A percentile compares a stretch with the other conserved stretches of the same genome.
Conservation (phyloP, 768 basidiomycete species). For the Lentinula detonsa region DNA sequence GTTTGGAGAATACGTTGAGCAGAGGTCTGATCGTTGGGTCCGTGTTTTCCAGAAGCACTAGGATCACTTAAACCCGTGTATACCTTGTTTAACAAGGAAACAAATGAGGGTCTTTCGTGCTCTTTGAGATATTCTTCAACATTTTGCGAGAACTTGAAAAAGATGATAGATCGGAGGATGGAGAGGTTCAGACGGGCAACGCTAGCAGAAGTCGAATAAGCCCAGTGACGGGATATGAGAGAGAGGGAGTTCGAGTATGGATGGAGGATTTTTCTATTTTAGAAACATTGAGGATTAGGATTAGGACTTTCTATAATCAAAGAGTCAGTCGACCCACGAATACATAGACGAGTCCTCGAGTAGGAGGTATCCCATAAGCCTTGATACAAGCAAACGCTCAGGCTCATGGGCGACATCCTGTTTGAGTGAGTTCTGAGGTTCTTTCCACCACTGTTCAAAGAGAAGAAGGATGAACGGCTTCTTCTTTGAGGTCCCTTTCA, state of each 20-base stretch:
- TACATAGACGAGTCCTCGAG: neutral
- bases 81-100: neutral
- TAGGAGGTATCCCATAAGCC: neutral
- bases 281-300: neutral
- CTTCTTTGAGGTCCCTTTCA: neutral
- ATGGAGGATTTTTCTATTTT: neutral
- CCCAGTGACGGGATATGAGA: neutral
- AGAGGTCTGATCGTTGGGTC: neutral
- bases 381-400: neutral
- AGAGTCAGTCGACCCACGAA: neutral
- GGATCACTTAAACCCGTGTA: neutral
- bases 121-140: neutral
- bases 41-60: neutral
- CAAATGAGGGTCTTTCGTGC: neutral
- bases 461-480: neutral
- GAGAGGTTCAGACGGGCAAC: neutral
- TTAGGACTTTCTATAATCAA: neutral
- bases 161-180: neutral
- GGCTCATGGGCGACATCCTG: neutral
- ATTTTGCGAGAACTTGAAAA: neutral
- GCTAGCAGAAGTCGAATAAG: neutral
- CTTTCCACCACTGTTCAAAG: neutral
- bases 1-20: neutral
- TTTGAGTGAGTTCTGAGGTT: neutral
- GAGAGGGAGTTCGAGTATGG: neutral